A percentile compares a stretch with the other conserved stretches of the same genome.
phyloP scores from a whole-genome alignment of 768 basidiomycete genomes.

The Termitomyces sp. region DNA sequence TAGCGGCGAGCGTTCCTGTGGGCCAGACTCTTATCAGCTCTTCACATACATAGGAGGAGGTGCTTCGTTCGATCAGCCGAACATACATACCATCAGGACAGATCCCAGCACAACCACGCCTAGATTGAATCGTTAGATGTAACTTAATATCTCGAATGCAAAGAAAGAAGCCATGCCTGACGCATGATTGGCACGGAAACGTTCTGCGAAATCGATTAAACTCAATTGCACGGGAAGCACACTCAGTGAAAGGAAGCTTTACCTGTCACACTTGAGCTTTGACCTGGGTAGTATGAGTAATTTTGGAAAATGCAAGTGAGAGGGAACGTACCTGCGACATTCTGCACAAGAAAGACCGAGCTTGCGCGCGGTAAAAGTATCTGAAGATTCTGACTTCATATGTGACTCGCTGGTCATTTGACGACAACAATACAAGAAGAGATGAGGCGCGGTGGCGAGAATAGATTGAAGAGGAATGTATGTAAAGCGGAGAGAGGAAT shows the following conservation, averaged over 20 bases:
- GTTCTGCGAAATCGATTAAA: conserved; percentile 23
- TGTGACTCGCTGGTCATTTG: not conserved
- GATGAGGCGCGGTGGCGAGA: not conserved
- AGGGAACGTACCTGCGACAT: conserved; percentile 35
- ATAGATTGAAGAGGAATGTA: too few relatives aligned
- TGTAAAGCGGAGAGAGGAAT: not conserved
- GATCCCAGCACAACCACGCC: conserved; percentile 45
- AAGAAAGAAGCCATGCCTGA: conserved; percentile 19
- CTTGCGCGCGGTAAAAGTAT: conserved; percentile 24
- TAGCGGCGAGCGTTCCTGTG: conserved; percentile 43
- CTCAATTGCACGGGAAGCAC: not conserved
- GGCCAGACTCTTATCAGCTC: not conserved
- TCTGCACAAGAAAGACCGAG: conserved; percentile 45
- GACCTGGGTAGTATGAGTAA: conserved; percentile 25
- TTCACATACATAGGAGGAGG: not conserved
- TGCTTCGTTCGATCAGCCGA: not conserved
- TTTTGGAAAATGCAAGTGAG: not conserved
- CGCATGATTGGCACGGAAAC: conserved; percentile 52
- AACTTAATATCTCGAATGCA: not conserved
- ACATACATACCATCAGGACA: conserved; percentile 40
- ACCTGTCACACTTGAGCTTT: conserved; percentile 52
- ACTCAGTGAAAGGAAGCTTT: not conserved
- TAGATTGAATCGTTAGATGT: conserved; percentile 8
- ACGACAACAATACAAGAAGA: not conserved
- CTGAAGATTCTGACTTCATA: conserved; percentile 8